Evolutionary conservation across 306 rosid genomes (phyloP), one percentile per base, ranked within the genome.

Genomic region (Arachis stenosperma): DNA sequence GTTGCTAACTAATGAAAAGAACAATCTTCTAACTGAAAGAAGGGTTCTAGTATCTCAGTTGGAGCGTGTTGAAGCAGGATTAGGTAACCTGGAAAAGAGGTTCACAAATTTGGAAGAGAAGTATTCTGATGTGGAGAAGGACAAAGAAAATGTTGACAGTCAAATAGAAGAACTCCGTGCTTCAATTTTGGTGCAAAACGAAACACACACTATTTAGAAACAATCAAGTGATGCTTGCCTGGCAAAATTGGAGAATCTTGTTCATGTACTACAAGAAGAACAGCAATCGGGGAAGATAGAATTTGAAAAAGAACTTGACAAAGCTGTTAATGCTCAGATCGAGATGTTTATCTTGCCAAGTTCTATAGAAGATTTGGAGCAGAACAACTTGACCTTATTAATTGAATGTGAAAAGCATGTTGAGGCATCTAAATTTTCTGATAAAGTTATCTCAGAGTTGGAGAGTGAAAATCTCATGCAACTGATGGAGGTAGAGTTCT

Each of bases 391-490:
- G 44, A 70, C 88, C 63, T 67, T 94, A 65, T 69, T 84, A 74
- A 22, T 78, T 70, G 95, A 89, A 84, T 80, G 91, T 78, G 89
- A 86, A 88, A 90, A 86, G 75, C 92, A 82, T 13, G 77, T 83
- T 39, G 95, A 88, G 67, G 86, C 82, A 58, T 85, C 92, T 27
- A 89, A 89, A 58, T 67, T 86, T 78, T 88, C 95, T 42, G 87
- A 88, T 70, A 78, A 82, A 81, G 76, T 91, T 66, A 83, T 94
- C 78, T 73, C 84, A 17, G 95, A 94, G 84, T 82, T 94, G 92
- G 98, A 94, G 83, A 70, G 78, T 22, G 98, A 91, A 84, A 94
- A 89, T 77, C 94, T 94, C 36, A 88, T 85, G 89, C 92, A 89
- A 40, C 92, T 89, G 84, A 90, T 89, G 67, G 98, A 94, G 84